Conservation (phyloP, 306 rosid genomes). For the Dalbergia cultrata region DNA sequence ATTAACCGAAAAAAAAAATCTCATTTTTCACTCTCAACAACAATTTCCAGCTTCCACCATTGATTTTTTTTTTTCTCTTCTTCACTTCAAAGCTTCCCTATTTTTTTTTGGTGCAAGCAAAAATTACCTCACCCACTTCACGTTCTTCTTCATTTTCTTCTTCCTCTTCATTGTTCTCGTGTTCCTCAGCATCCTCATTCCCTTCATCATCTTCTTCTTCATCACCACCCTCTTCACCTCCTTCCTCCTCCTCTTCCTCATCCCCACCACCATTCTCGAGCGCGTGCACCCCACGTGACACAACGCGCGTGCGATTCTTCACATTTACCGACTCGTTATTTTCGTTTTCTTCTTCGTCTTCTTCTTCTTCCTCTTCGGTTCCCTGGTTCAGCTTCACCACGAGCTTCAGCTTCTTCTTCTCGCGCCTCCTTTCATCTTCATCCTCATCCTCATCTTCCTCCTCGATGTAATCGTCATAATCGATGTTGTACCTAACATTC, state of each 20-base stretch:
- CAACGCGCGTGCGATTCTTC: conserved; percentile 37
- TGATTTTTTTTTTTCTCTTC: background rate
- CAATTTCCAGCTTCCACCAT: background rate
- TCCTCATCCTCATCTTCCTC: conserved; percentile 81
- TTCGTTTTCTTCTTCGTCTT: background rate
- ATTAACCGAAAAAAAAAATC: conserved; percentile 40
- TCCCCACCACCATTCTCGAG: conserved; percentile 51
- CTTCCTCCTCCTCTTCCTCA: conserved; percentile 49
- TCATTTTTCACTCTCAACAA: conserved; percentile 51
- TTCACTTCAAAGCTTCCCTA: background rate
- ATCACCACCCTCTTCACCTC: conserved; percentile 46
- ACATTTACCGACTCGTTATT: conserved; percentile 41
- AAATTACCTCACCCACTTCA: conserved; percentile 71
- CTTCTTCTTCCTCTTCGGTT: conserved; percentile 49
- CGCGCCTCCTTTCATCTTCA: conserved; percentile 73
- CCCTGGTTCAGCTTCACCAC: conserved; percentile 81
- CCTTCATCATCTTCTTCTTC: conserved; percentile 44
- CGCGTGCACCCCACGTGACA: conserved; percentile 61
- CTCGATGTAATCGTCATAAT: conserved; percentile 82
- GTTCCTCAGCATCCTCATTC: conserved; percentile 45
- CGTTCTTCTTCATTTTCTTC: conserved; percentile 58
- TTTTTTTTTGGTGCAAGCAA: background rate
- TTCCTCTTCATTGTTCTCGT: conserved; percentile 14
- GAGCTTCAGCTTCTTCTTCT: conserved; percentile 92
- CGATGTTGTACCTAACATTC: conserved; percentile 89